These are phyloP conservation scores for Grosmannia huntii DNA, from an alignment of 2,329 filamentous ascomycete genomes.

Conservation along the genomic window DNA sequence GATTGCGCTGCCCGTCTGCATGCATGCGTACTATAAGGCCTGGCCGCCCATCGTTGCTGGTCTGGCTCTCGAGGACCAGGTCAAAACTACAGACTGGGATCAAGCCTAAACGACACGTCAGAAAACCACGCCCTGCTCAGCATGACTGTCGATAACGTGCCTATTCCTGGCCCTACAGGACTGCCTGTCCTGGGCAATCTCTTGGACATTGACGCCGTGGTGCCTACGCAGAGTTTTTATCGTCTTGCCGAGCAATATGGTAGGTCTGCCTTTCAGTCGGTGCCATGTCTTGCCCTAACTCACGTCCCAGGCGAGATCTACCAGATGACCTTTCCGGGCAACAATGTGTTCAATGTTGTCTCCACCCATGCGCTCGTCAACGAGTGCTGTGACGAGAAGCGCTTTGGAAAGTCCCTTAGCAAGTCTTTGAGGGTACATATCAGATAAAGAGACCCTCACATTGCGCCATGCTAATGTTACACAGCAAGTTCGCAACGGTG, in stretches of 20 bases:
- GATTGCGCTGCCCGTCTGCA: too few relatives aligned
- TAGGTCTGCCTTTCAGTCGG: slow-evolving; percentile 17
- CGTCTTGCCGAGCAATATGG: slow-evolving; percentile 54
- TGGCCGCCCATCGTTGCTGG: too few relatives aligned
- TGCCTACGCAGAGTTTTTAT: slow-evolving; percentile 40
- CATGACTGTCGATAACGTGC: background rate
- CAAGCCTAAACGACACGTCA: background rate
- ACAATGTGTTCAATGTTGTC: slow-evolving; percentile 22
- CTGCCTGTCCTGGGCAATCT: slow-evolving; percentile 55
- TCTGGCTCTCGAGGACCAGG: too few relatives aligned
- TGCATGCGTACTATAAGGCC: too few relatives aligned
- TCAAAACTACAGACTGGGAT: too few relatives aligned
- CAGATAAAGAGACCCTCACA: too few relatives aligned
- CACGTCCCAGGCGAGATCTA: slow-evolving; percentile 41
- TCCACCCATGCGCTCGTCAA: slow-evolving; percentile 31
- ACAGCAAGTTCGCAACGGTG: slow-evolving; percentile 43
- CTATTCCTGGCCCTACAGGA: slow-evolving; percentile 50
- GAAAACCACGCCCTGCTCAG: background rate
- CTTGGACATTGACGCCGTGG: slow-evolving; percentile 46
- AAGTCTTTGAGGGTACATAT: slow-evolving; percentile 27
- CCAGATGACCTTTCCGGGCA: slow-evolving; percentile 35
- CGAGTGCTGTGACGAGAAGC: slow-evolving; percentile 51
- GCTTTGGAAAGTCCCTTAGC: slow-evolving; percentile 48
- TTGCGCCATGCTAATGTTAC: background rate
- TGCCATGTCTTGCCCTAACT: background rate